Conservation (phyloP, 2,329 filamentous ascomycete genomes). For the Furcasterigmium sp. region DNA sequence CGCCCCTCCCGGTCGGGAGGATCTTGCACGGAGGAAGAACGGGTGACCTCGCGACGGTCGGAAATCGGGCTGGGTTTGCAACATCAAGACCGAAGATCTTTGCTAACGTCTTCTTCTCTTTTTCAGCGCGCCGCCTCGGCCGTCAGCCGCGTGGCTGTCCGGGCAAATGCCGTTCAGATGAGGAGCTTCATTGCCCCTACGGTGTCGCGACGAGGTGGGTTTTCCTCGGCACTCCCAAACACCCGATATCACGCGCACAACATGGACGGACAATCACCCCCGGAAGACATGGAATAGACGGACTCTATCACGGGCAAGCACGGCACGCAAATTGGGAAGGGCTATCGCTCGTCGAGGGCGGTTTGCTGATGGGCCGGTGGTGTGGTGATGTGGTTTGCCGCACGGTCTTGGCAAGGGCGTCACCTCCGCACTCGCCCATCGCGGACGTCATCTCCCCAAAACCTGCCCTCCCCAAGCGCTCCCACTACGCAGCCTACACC, state of each 20-base stretch:
- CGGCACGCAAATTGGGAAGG: no score
- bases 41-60: not conserved
- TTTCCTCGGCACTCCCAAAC: not conserved
- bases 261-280: not conserved
- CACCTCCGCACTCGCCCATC: no score
- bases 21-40: not conserved
- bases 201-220: slow-evolving; percentile 57
- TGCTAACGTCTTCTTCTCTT: slow-evolving; percentile 26
- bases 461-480: no score
- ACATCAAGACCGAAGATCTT: not conserved
- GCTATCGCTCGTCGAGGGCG: no score
- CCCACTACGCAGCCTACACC: no score
- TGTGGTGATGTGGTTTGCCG: no score
- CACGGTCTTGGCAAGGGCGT: no score
- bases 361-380: no score
- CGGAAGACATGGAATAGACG: not conserved
- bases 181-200: slow-evolving; percentile 57
- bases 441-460: no score
- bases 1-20: not conserved
- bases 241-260: not conserved
- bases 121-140: slow-evolving; percentile 44
- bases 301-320: no score
- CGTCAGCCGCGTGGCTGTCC: slow-evolving; percentile 43
- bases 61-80: not conserved
- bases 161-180: slow-evolving; percentile 38